Conservation (phyloP, 352 stramenopile genomes). For the Phytophthora niederhauseri region DNA sequence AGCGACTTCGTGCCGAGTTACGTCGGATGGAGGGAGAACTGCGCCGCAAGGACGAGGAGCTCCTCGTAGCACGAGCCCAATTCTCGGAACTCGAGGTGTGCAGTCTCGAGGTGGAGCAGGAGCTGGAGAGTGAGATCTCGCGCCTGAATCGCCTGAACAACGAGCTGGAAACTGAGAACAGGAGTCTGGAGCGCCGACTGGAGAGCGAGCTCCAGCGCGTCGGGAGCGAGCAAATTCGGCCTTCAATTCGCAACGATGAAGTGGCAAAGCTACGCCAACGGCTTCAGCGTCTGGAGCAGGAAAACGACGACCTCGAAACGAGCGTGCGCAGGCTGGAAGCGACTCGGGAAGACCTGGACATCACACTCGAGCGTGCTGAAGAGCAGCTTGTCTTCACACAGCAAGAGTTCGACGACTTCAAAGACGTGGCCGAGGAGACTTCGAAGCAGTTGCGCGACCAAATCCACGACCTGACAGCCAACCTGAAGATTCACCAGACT, state of each 20-base stretch:
- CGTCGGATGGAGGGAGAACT: constrained; percentile 6
- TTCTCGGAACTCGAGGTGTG: constrained; percentile 31
- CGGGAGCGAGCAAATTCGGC: neutral
- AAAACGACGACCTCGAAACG: constrained; percentile 66
- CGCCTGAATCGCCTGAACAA: constrained; percentile 17
- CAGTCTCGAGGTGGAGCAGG: constrained; percentile 43
- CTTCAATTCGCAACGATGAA: constrained; percentile 36
- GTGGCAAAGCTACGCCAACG: constrained; percentile 38
- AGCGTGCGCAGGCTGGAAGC: constrained; percentile 68
- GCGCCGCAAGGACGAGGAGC: constrained; percentile 9
- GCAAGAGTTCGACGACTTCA: constrained; percentile 8
- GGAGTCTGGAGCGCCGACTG: neutral
- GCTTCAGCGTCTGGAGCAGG: constrained; percentile 54
- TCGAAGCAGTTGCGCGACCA: neutral
- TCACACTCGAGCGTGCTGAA: constrained; percentile 46
- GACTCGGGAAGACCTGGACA: constrained; percentile 62
- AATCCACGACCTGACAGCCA: constrained; percentile 5
- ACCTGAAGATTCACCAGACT: constrained; percentile 15
- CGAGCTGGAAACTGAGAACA: constrained; percentile 37
- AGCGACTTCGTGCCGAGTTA: constrained; percentile 3
- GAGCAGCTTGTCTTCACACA: constrained; percentile 44
- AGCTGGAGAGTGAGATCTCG: constrained; percentile 39
- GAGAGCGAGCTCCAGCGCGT: neutral
- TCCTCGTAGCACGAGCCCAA: neutral
- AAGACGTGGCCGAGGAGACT: neutral